phyloP scores from a whole-genome alignment of 306 rosid species.

The Canavalia gladiata region DNA sequence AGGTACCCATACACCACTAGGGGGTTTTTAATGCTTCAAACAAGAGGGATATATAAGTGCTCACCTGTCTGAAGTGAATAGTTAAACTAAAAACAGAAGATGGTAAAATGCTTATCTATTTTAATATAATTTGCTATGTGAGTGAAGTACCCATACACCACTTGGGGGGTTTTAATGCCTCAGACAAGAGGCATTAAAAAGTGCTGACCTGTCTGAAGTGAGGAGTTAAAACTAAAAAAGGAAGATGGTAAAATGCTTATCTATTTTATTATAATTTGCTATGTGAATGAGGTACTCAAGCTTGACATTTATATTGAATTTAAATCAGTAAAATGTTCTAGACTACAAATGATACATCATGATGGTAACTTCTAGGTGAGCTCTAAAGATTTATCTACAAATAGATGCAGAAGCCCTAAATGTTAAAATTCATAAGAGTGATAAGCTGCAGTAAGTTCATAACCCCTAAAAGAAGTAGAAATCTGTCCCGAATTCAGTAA shows the following conservation, averaged over 20 bases:
- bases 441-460: neutral
- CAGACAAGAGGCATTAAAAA: neutral
- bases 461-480: neutral
- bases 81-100: neutral
- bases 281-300: neutral
- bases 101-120: constrained; percentile 13
- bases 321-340: neutral
- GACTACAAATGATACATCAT: neutral
- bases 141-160: neutral
- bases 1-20: neutral
- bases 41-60: neutral
- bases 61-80: neutral
- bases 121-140: neutral
- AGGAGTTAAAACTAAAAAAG: neutral
- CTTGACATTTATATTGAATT: neutral
- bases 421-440: neutral
- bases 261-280: too few relatives aligned
- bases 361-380: neutral
- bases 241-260: too few relatives aligned
- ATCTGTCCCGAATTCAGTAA: neutral
- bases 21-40: neutral
- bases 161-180: constrained; percentile 1
- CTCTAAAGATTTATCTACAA: neutral
- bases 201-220: neutral
- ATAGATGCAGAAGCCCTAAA: neutral